Evolutionary conservation across 1,139 yeast species (phyloP), one percentile per base, ranked within the genome.

Genomic region (Yamadazyma triangularis): DNA sequence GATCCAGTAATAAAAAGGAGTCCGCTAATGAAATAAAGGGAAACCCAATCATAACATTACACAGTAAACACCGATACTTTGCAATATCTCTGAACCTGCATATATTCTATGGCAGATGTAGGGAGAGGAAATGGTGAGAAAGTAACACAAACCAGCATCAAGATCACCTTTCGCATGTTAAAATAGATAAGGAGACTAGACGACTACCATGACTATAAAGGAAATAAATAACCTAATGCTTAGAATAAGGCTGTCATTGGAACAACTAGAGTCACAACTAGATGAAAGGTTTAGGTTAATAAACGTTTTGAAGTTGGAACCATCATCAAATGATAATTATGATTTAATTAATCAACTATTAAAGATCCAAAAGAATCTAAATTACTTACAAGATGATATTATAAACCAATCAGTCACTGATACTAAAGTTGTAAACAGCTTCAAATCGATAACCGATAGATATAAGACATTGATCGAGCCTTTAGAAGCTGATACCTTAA

Each of bases 211-310:
- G 32, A 10, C 32, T 16, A 23, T 29, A 27, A 34, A 24, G 16
- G 37, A 31, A 18, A 40, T 36, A 34, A 32, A 32, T 16, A 39
- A 35, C 25, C 27, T 34, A 10, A 27, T 36, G 21, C 8, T 33
- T n/a, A 36, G 28, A 28, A 29, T 40, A 12, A 34, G 32, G 15
- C 31, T 36, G 8, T 32, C 33, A n/a, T 25, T 56, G 13, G 69
- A 62, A 33, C 73, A 67, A 47, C 51, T 72, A 4, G 62, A 53
- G 28, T 59, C 62, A 8, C 51, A 58, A 11, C 50, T 74, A 8
- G 79, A 73, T 22, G 85, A 78, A 47, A 58, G 81, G 25, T 55
- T 59, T 28, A 59, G 77, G 18, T 60, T 77, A 35, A 47, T 57
- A 13, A 46, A 52, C 2, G 51, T 57, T 13, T 59, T 77, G 22